Evolutionary conservation across 2,329 filamentous ascomycete genomes (phyloP), one percentile per base, ranked within the genome.

Genomic region (Waltergamsia citrina): DNA sequence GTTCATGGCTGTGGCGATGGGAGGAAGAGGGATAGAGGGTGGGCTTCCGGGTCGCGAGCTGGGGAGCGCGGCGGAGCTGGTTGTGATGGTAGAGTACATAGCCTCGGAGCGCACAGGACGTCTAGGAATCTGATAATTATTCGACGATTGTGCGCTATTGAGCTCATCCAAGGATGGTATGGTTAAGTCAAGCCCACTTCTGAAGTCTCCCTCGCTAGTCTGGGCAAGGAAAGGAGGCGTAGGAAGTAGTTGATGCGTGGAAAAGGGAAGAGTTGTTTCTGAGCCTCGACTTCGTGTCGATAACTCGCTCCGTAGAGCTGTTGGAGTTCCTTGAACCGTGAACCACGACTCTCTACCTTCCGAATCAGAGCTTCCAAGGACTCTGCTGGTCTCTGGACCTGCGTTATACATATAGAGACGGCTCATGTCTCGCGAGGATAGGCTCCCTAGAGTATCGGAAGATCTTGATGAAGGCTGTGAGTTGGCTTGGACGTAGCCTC

Each of bases 311-410:
- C 39, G 42, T 6, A 41, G 43, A 15, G 40, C 44, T 11, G 44
- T 44, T 16, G 43, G 40, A 15, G 40, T 44, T 11, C 31, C 43
- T 11, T 55, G 56, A 14, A 59, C 47, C 2, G 56, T 60, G 6
- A 56, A 39, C 56, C 56, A 60, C 2, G 56, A 59, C 24, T 45
- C 44, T 27, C 53, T 43, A 11, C 44, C 46, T 7, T 48, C 52
- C 3, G 43, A 46, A 14, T 31, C 36, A 4, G 44, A 38, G 18
- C 34, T 42, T 36, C 42, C 49, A 4, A 39, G 25, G 34, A 43
- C 46, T 16, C 42, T 38, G 22, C 42, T 40, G 2, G 44, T 38
- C 14, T 32, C 42, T 5, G 40, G 41, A n/a, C 43, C 44, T n/a
- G 44, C 42, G 22, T 48, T 46, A 12, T 44, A 43, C 35, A 47